A percentile compares a stretch with the other conserved stretches of the same genome.
These are phyloP conservation scores for Haematococcus lacustris DNA, from an alignment of 139 green algal species.

Conservation along the genomic window DNA sequence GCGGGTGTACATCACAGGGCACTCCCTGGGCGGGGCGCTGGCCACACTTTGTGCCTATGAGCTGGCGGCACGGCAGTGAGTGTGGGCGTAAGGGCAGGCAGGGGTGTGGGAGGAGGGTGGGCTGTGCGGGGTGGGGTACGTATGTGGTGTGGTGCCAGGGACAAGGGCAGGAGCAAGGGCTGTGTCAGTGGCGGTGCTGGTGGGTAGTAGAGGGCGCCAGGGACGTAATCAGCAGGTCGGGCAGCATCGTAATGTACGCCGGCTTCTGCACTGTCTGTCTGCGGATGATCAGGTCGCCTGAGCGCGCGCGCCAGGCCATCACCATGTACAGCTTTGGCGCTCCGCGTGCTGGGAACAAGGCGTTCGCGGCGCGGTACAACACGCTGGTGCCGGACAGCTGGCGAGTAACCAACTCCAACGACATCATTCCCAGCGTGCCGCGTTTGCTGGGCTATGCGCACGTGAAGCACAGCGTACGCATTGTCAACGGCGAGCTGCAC, in stretches of 20 bases:
- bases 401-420: constrained; percentile 60
- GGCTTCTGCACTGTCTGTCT: no score
- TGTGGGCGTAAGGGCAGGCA: no score
- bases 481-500: constrained; percentile 13
- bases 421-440: constrained; percentile 61
- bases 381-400: constrained; percentile 46
- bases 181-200: no score
- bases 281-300: constrained; percentile 17
- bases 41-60: constrained; percentile 76
- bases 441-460: constrained; percentile 71
- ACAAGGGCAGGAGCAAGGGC: no score
- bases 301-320: constrained; percentile 16
- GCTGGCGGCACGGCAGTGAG: constrained; percentile 36
- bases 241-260: no score
- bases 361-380: constrained; percentile 61
- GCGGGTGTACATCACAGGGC: constrained; percentile 57
- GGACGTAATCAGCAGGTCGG: no score
- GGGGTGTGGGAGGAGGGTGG: no score
- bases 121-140: no score
- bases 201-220: no score
- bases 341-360: constrained; percentile 67
- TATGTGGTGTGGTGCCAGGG: no score
- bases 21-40: constrained; percentile 79
- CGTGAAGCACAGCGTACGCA: constrained; percentile 40
- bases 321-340: constrained; percentile 73